phyloP scores from a whole-genome alignment of 768 basidiomycete genomes.

The Lentinula sp. region DNA sequence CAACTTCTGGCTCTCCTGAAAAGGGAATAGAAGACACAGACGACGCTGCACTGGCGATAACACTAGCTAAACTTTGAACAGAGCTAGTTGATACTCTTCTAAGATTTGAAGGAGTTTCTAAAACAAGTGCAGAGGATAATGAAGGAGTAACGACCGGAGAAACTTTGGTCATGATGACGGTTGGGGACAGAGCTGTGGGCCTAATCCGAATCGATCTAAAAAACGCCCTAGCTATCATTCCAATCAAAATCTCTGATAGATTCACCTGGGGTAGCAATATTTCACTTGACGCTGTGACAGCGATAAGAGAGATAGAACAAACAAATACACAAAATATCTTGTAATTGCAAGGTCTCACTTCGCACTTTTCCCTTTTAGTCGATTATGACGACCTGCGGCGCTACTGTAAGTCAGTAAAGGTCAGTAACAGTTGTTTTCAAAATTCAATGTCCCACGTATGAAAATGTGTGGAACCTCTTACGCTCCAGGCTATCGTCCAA shows the following conservation, averaged over 20 bases:
- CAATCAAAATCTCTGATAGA: neutral
- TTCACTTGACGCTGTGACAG: neutral
- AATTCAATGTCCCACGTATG: too few species aligned
- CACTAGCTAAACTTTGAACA: slow-evolving; percentile 24
- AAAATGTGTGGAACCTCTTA: too few species aligned
- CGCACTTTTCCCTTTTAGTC: neutral
- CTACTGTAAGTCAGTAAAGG: too few species aligned
- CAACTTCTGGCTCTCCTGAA: slow-evolving; percentile 32
- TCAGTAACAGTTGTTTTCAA: too few species aligned
- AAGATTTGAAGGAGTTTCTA: slow-evolving; percentile 10
- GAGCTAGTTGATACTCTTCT: slow-evolving; percentile 28
- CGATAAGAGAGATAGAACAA: neutral
- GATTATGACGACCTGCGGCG: neutral
- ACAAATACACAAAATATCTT: neutral
- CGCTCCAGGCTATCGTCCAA: too few species aligned
- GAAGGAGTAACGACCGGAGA: slow-evolving; percentile 13
- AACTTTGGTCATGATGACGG: slow-evolving; percentile 9
- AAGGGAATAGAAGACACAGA: slow-evolving; percentile 27
- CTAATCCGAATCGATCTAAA: neutral
- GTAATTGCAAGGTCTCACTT: too few species aligned
- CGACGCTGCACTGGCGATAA: slow-evolving; percentile 24
- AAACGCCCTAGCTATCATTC: neutral
- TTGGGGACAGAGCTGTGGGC: slow-evolving; percentile 8
- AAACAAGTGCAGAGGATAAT: slow-evolving; percentile 9
- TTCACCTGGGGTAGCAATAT: neutral